Evolutionary conservation across 768 basidiomycete species (phyloP), one percentile per base, ranked within the genome.

Genomic region (button mushroom (Agaricus bisporus)): DNA sequence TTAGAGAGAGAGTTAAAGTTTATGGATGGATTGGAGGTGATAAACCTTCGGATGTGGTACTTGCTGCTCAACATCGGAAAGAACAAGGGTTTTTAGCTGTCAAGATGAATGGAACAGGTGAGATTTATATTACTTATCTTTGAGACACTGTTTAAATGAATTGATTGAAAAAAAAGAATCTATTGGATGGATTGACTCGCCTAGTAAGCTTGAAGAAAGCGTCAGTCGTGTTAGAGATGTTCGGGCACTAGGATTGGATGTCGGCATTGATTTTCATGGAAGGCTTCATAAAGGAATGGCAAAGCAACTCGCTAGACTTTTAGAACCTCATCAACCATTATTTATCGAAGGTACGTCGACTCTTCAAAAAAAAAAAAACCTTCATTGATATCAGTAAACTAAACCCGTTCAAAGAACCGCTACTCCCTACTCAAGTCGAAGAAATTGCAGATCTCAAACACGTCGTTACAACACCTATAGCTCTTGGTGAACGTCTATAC

Each of bases 191-290:
- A 73, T 87, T 11, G 85, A 85, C 59, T 84, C 80, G 0, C 83
- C 84, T 0, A 63, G 64, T 8, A 66, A 73, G 15, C 69, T 88
- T 1, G 66, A 75, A 3, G 77, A 74, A 5, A 76, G 77, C 0
- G 76, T 82, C 14, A 64, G 73, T 12, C 78, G 83, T 8, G 74
- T 87, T 14, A 68, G 71, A 55, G 73, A 76, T 22, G 73, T 83
- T 37, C 74, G 75, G 47, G 67, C 73, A 2, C 62, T 82, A 3
- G 83, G 81, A 10, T 63, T 86, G 39, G 83, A 87, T 58, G 82
- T 85, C 4, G 84, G 81, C 4, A 65, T 85, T 18, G 84, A 87
- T 60, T 88, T 87, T 65, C 85, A 85, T 59, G 85, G 86, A 22
- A 73, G 85, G 11, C 68, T 86, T 18, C 85, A 86, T 62, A 84